Conservation (phyloP, 495 filamentous ascomycete genomes). For the Hyaloscypha finlandica region DNA sequence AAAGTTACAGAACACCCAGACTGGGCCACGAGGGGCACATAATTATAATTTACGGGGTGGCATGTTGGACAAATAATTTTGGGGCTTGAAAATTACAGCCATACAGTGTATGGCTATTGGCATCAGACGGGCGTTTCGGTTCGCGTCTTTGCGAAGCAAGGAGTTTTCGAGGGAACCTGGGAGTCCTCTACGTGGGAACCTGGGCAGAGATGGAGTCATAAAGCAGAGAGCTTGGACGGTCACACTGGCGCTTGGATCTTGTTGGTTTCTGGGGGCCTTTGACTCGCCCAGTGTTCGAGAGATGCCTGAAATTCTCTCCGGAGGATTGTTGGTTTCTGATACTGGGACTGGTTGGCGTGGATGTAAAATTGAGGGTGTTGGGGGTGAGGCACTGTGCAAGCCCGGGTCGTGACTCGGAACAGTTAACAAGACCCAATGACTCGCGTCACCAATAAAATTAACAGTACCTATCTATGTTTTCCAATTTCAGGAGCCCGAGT, state of each 20-base stretch:
- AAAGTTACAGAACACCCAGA: conserved; percentile 48
- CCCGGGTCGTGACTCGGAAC: neutral
- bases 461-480: neutral
- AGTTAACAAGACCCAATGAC: neutral
- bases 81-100: too few relatives aligned
- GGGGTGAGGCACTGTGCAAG: neutral
- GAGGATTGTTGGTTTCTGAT: neutral
- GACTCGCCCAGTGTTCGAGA: neutral
- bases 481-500: too few relatives aligned
- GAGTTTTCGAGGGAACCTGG: neutral
- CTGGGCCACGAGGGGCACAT: conserved; percentile 40
- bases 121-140: too few relatives aligned
- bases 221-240: neutral
- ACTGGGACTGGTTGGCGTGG: neutral
- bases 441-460: neutral
- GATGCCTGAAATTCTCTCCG: neutral
- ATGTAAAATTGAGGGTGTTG: too few relatives aligned
- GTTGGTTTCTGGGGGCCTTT: neutral
- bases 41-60: neutral
- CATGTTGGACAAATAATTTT: too few relatives aligned
- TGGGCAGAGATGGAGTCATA: neutral
- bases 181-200: neutral
- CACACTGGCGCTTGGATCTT: neutral
- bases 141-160: neutral
- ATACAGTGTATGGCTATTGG: too few relatives aligned